Evolutionary conservation across 2,329 filamentous ascomycete genomes (phyloP), one percentile per base, ranked within the genome.

Genomic region (Capronia epimyces): DNA sequence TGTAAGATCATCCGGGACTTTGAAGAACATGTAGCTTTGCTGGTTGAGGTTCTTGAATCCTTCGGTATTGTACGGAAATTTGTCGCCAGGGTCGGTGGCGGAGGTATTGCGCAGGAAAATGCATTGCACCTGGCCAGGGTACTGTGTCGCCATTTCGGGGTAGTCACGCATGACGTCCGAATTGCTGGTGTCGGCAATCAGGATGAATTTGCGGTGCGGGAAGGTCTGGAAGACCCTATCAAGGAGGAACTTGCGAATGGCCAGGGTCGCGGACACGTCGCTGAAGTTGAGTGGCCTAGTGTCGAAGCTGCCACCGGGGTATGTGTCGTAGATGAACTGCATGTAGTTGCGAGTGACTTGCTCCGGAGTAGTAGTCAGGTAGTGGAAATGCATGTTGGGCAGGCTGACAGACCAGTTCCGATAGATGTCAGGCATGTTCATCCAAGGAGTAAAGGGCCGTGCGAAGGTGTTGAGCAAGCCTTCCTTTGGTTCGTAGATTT

Each of bases 371-470:
- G 86, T 90, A 0, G 86, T 90, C 16, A 90, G 74, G 69, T 90
- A 90, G 69, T 89, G 86, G 72, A 89, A 90, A 65, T 89, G 86
- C 55, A 83, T 74, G 62, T 87, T 77, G 0, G 80, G 77, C 12
- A 87, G 72, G 18, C 75, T 79, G n/a, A 70, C 69, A 1, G 78
- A 82, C 85, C 86, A 89, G 63, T 88, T 87, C 58, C 82, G 79
- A 65, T 88, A 90, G 58, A 89, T 83, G 2, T 82, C 75, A 0
- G 86, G 86, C 87, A 90, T 90, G 67, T 89, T 84, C 74, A 84
- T 74, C 86, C 86, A 90, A 0, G 79, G 75, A 0, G 74, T 77
- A 64, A 87, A 90, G 0, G 83, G 74, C 3, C 80, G 77, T 0
- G 86, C 86, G 62, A 90, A 89, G 0, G 84, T 83, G 69, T 90